Evolutionary conservation across 2,329 filamentous ascomycete genomes (phyloP), one percentile per base, ranked within the genome.

Genomic region (Emericellopsis cladophorae): DNA sequence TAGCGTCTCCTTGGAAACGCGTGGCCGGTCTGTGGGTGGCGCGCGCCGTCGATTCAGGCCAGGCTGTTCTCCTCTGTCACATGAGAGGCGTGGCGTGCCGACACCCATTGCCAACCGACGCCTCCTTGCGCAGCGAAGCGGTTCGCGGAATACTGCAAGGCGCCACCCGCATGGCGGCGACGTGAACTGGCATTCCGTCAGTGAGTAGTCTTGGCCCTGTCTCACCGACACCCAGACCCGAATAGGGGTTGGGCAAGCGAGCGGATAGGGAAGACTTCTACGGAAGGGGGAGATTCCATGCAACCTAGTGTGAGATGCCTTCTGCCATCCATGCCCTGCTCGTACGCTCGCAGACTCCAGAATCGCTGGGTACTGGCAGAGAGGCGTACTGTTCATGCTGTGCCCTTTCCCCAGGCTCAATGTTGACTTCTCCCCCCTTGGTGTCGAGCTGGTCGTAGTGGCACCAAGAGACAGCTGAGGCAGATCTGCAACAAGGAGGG

Each of bases 221-320:
- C 18, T 21, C 18, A 23, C 26, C 29, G 31, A 32, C 22, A 21
- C 16, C 15, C n/a, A 16, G 22, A 33, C 32, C 46, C 43, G 26
- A 50, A 57, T 55, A 54, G 51, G 53, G 43, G 54, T 55, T 51
- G 51, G 53, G 44, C 42, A 46, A 49, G 48, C 51, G 46, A 53
- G 49, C 51, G 52, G 29, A 34, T 44, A n/a, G 41, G 43, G 32
- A 36, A 41, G 37, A 42, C 40, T 31, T 38, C 14, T 40, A 40
- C 38, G 22, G n/a, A 36, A 42, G 29, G 33, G 24, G 32, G 18
- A 21, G 5, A 38, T 31, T 15, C 31, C 46, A 44, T 36, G 31
- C 21, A 37, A 44, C 44, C 18, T 40, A 31, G 41, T 39, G 32
- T 18, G 29, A 36, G 5, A 26, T 34, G 18, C 18, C 5, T 33